Percentiles rank a stretch among this genome's conserved stretches.
These are phyloP conservation scores for Intubia oerlemansii DNA, from an alignment of 2,329 filamentous ascomycete species.

Conservation along the genomic window DNA sequence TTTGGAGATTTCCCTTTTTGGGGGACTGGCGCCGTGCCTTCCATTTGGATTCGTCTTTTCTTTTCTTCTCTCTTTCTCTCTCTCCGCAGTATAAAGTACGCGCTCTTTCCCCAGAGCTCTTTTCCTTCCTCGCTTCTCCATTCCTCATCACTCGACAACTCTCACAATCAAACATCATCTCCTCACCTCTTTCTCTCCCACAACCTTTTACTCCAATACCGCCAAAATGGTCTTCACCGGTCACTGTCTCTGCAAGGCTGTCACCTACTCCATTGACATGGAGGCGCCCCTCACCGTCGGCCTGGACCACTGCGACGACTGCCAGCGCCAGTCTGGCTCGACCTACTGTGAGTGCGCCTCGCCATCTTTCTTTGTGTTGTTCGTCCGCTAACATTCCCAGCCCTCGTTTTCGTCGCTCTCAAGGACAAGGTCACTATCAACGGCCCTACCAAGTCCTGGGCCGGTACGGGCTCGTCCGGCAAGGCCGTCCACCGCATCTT, in stretches of 20 bases:
- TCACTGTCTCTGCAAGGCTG: slow-evolving; percentile 50
- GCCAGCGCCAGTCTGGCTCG: slow-evolving; percentile 47
- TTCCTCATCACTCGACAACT: too few species aligned
- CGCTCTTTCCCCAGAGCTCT: too few species aligned
- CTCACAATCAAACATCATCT: neutral
- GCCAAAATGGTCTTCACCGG: slow-evolving; percentile 15
- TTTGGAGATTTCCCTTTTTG: too few species aligned
- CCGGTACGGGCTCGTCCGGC: slow-evolving; percentile 37
- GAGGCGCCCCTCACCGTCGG: slow-evolving; percentile 31
- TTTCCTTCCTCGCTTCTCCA: too few species aligned
- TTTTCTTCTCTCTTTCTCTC: too few species aligned
- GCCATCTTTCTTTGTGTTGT: neutral
- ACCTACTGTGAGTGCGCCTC: slow-evolving; percentile 35
- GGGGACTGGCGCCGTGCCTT: too few species aligned
- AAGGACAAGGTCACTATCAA: slow-evolving; percentile 43
- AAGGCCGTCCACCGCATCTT: slow-evolving; percentile 45
- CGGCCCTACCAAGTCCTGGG: slow-evolving; percentile 42
- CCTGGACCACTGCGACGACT: slow-evolving; percentile 55
- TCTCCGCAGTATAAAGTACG: too few species aligned
- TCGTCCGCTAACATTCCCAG: slow-evolving; percentile 14
- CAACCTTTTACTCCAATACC: neutral
- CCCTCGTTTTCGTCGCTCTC: slow-evolving; percentile 42
- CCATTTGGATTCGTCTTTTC: too few species aligned
- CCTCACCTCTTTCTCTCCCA: neutral
- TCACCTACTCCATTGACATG: slow-evolving; percentile 42